Evolutionary conservation across 164 flowering plant species (phyloP).

Genomic region (Macadamia tetraphylla): DNA sequence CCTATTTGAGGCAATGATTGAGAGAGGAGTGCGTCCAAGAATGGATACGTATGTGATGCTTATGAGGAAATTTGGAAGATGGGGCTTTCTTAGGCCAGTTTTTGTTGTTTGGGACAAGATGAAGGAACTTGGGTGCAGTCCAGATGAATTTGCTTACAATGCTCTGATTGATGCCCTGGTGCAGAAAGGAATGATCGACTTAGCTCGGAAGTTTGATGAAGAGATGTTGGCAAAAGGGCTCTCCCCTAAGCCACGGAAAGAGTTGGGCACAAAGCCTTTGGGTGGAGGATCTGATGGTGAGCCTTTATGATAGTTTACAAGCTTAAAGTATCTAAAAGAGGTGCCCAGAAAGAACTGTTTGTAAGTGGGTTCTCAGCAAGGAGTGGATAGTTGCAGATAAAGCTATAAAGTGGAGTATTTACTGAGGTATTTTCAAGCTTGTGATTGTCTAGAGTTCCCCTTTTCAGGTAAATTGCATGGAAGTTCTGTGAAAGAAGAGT

Average conservation of each 20-base stretch:
- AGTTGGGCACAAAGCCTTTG: conserved; percentile 34
- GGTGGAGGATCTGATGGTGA: conserved; percentile 21
- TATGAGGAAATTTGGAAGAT: conserved; percentile 82
- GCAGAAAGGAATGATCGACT: conserved; percentile 76
- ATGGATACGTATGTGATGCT: conserved; percentile 92
- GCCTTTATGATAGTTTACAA: neutral
- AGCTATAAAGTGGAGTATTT: too few relatives aligned
- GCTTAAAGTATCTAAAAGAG: neutral
- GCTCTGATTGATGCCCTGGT: conserved; percentile 84
- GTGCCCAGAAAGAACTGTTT: too few relatives aligned
- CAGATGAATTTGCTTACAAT: conserved; percentile 72
- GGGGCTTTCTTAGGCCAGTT: conserved; percentile 87
- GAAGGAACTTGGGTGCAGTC: conserved; percentile 70
- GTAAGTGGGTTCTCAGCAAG: too few relatives aligned
- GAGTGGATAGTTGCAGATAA: too few relatives aligned
- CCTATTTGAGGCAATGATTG: conserved; percentile 76
- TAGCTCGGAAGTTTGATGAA: conserved; percentile 73
- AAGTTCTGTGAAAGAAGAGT: too few relatives aligned
- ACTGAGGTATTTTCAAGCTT: too few relatives aligned
- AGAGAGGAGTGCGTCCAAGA: conserved; percentile 56
- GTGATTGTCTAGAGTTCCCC: too few relatives aligned
- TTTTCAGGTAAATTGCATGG: too few relatives aligned
- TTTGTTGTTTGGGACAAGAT: conserved; percentile 78
- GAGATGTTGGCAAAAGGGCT: conserved; percentile 86
- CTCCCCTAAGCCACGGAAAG: conserved; percentile 64